phyloP scores from a whole-genome alignment of 306 rosid genomes.

The Lathyrus sativus region DNA sequence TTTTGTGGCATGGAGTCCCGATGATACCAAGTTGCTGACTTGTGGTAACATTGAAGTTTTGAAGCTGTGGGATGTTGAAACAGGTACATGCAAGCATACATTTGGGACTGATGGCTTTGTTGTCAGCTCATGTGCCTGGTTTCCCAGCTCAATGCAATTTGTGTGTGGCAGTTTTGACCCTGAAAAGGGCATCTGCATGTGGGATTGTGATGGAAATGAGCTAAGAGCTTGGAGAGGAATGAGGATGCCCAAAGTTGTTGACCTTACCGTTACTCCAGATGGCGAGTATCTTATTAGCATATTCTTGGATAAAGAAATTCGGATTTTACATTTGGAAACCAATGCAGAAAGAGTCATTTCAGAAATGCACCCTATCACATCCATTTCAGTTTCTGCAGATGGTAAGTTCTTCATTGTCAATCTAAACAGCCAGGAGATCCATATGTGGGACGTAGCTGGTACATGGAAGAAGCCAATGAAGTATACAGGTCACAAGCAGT shows the following conservation, averaged over 20 bases:
- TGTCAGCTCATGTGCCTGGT: constrained; percentile 98
- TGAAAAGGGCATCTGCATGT: constrained; percentile 84
- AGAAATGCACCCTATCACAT: constrained; percentile 59
- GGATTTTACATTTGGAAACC: constrained; percentile 63
- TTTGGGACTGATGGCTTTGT: constrained; percentile 74
- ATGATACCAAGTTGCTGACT: constrained; percentile 82
- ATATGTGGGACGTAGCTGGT: constrained; percentile 88
- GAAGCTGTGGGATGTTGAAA: constrained; percentile 92
- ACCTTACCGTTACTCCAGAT: constrained; percentile 81
- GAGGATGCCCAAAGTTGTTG: constrained; percentile 86
- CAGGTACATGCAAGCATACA: constrained; percentile 88
- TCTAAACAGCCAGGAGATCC: constrained; percentile 86
- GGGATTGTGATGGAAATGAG: constrained; percentile 89
- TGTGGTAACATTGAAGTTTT: constrained; percentile 89
- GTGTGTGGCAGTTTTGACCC: constrained; percentile 88
- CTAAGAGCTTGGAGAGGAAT: constrained; percentile 81
- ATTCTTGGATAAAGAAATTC: constrained; percentile 74
- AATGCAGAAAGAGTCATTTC: constrained; percentile 67
- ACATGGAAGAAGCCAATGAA: constrained; percentile 53
- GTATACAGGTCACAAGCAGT: constrained; percentile 52
- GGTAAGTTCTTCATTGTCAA: constrained; percentile 79
- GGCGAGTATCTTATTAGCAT: constrained; percentile 81
- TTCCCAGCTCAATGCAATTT: constrained; percentile 80
- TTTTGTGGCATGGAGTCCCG: constrained; percentile 97
- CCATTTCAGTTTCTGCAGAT: constrained; percentile 51